Percentiles rank a stretch among this genome's conserved stretches.
These are phyloP conservation scores for Endocladia muricata DNA, from an alignment of 31 red algal species.

Conservation along the genomic window DNA sequence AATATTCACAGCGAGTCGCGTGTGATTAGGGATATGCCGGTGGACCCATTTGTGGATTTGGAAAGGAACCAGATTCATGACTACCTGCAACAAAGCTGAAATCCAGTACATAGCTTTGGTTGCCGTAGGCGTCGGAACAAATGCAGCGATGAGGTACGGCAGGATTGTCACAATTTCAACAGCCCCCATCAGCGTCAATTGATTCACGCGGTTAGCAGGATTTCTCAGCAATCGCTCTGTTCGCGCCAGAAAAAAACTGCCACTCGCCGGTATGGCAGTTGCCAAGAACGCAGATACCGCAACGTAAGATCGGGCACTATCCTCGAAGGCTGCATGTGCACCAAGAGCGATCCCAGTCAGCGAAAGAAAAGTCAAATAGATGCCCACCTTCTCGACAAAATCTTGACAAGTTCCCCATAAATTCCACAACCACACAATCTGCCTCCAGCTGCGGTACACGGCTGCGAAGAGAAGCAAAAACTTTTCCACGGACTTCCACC, in stretches of 20 bases:
- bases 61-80: conserved; percentile 8
- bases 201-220: conserved; percentile 22
- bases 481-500: conserved; percentile 57
- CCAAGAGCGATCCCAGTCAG: conserved; percentile 66
- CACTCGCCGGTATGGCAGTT: conserved; percentile 29
- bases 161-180: background rate
- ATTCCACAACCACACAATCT: conserved; percentile 56
- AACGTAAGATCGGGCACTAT: conserved; percentile 43
- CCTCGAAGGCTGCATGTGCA: conserved; percentile 55
- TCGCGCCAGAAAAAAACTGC: background rate
- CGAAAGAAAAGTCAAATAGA: conserved; percentile 33
- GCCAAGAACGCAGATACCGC: conserved; percentile 49
- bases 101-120: conserved; percentile 48
- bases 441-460: conserved; percentile 58
- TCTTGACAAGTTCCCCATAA: conserved; percentile 50
- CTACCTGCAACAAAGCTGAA: conserved; percentile 16
- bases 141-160: conserved; percentile 71
- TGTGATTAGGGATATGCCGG: conserved; percentile 11
- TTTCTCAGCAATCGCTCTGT: conserved; percentile 21
- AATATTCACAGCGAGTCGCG: conserved; percentile 55
- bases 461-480: conserved; percentile 70
- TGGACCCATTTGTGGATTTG: conserved; percentile 12
- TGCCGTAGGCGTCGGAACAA: conserved; percentile 29
- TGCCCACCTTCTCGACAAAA: conserved; percentile 43
- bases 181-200: conserved; percentile 5